Evolutionary conservation across 2,329 filamentous ascomycete genomes (phyloP).

Genomic region (Thermoascus crustaceus): DNA sequence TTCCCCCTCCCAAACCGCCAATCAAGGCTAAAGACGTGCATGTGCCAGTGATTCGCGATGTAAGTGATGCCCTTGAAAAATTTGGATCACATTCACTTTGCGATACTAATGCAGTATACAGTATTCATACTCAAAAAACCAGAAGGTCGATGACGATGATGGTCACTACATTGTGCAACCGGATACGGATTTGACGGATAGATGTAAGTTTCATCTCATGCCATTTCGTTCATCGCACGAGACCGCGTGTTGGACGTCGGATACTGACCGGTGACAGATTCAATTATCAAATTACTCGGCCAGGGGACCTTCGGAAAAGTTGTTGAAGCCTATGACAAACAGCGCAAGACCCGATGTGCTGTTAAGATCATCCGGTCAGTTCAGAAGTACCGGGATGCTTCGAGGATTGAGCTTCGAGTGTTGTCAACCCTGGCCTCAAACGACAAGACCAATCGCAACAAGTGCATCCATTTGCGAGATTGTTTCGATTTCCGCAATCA

Average conservation of each 20-base stretch:
- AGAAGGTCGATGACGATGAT: constrained; percentile 90
- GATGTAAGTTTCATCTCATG: constrained; percentile 58
- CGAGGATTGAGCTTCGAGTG: constrained; percentile 86
- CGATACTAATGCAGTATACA: constrained; percentile 16
- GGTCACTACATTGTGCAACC: constrained; percentile 93
- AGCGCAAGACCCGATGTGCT: constrained; percentile 71
- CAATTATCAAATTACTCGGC: constrained; percentile 80
- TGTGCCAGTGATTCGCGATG: constrained; percentile 52
- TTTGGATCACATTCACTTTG: constrained; percentile 2
- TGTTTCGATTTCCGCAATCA: constrained; percentile 97
- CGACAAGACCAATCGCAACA: constrained; percentile 83
- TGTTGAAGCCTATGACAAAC: constrained; percentile 78
- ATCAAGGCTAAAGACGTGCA: constrained; percentile 80
- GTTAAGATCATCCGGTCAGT: constrained; percentile 98
- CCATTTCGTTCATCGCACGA: background rate
- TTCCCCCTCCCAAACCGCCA: constrained; percentile 77
- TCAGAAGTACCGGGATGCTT: constrained; percentile 95
- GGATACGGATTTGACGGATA: constrained; percentile 74
- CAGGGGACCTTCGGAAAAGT: constrained; percentile 99
- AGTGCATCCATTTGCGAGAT: constrained; percentile 92
- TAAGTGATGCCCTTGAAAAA: constrained; percentile 31
- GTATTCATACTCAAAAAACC: constrained; percentile 43
- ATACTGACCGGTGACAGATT: constrained; percentile 50
- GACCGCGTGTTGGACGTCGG: background rate
- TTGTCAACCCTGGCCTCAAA: constrained; percentile 86